phyloP scores from a whole-genome alignment of 2,329 filamentous ascomycete genomes.

The Penicillium sp. region DNA sequence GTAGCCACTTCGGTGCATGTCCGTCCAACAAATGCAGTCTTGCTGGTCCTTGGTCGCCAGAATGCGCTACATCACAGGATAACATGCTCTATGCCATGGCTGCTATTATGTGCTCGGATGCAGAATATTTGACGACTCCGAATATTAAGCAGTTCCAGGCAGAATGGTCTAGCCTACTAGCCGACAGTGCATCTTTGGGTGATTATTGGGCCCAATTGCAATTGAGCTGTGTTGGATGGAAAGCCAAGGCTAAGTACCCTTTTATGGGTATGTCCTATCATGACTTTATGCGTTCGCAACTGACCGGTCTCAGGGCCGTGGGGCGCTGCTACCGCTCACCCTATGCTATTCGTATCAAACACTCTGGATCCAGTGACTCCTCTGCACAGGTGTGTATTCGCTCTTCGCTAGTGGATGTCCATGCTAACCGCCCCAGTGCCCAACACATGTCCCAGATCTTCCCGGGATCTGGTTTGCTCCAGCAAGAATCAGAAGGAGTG shows the following conservation, averaged over 20 bases:
- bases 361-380: conserved; percentile 62
- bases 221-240: conserved; percentile 41
- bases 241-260: conserved; percentile 34
- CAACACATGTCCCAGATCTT: conserved; percentile 43
- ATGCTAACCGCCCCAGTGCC: conserved; percentile 21
- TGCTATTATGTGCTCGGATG: conserved; percentile 36
- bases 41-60: conserved; percentile 34
- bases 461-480: conserved; percentile 46
- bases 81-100: conserved; percentile 31
- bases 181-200: conserved; percentile 31
- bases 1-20: conserved; percentile 26
- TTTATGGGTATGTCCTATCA: conserved; percentile 32
- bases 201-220: conserved; percentile 43
- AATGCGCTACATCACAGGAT: conserved; percentile 28
- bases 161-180: conserved; percentile 24
- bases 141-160: conserved; percentile 23
- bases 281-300: neutral
- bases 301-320: conserved; percentile 24
- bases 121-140: conserved; percentile 23
- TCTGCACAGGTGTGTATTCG: conserved; percentile 36
- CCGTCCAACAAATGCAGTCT: conserved; percentile 30
- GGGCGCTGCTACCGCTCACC: conserved; percentile 45
- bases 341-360: conserved; percentile 59
- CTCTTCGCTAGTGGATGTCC: neutral
- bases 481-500: conserved; percentile 47